Evolutionary conservation across 2,329 filamentous ascomycete genomes (phyloP).

Genomic region (Pseudogymnoascus sp.): DNA sequence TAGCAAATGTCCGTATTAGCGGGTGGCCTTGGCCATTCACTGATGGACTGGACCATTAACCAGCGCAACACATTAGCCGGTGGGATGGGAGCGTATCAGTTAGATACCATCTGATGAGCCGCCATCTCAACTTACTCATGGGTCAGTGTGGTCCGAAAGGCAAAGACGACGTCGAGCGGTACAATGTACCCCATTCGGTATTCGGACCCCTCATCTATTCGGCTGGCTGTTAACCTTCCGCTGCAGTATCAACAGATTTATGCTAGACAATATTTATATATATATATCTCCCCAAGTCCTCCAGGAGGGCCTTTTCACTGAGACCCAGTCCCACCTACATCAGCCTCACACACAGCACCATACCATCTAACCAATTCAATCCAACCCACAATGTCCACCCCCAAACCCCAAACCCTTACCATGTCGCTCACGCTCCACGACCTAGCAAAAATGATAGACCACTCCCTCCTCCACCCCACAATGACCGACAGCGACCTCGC

Average conservation of each 20-base stretch:
- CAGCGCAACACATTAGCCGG: not conserved
- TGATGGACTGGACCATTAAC: not conserved
- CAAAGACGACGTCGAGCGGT: not conserved
- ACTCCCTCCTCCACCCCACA: slow-evolving; percentile 53
- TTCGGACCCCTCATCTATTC: not conserved
- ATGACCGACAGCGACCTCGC: slow-evolving; percentile 48
- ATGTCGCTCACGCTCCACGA: slow-evolving; percentile 33
- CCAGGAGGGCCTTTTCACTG: not conserved
- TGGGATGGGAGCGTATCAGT: not conserved
- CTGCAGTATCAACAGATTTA: not conserved
- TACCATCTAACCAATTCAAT: not conserved
- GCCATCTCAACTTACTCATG: not conserved
- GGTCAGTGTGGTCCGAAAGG: not conserved
- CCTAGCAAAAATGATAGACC: slow-evolving; percentile 49
- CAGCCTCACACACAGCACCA: not conserved
- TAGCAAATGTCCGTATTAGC: too few species aligned
- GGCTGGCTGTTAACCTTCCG: not conserved
- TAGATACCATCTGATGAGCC: not conserved
- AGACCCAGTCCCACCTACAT: not conserved
- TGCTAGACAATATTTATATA: not conserved
- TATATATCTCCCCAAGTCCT: not conserved
- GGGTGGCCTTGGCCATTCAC: too few species aligned
- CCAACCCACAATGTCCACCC: not conserved
- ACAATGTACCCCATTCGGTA: not conserved
- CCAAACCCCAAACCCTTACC: slow-evolving; percentile 23